phyloP scores from a whole-genome alignment of 192 early-diverging fungal species.

The Chytriomyces confervae region DNA sequence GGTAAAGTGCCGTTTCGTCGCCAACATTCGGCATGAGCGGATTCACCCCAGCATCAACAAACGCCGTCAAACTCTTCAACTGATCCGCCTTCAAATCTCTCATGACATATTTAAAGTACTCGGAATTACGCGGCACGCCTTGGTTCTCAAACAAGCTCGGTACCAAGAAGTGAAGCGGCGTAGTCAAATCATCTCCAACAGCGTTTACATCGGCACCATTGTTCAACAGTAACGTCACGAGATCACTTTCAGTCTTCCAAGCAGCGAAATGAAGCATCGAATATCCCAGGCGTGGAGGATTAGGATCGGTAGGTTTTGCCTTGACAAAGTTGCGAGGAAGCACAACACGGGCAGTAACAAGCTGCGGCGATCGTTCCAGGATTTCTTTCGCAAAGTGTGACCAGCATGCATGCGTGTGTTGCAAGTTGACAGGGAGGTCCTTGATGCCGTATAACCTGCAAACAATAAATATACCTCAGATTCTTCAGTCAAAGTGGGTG shows the following conservation, averaged over 20 bases:
- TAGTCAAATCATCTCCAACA: not conserved
- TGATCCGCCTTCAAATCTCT: not conserved
- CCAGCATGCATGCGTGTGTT: not conserved
- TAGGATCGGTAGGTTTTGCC: conserved; percentile 11
- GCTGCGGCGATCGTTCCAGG: not conserved
- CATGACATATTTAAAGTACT: not conserved
- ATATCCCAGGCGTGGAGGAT: conserved; percentile 14
- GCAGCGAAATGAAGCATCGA: conserved; percentile 39
- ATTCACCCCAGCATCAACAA: not conserved
- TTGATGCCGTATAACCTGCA: not conserved
- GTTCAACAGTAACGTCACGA: conserved; percentile 18
- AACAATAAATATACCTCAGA: not conserved
- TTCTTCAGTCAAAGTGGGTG: not conserved
- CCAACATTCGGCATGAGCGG: not conserved
- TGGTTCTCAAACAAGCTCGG: not conserved
- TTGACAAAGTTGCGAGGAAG: conserved; percentile 22
- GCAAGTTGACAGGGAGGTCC: conserved; percentile 11
- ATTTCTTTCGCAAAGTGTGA: not conserved
- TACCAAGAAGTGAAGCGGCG: not conserved
- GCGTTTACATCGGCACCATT: not conserved
- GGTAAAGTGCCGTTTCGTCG: not conserved
- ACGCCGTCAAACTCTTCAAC: not conserved
- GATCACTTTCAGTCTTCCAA: not conserved
- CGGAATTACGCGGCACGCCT: not conserved
- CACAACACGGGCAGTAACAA: conserved; percentile 5